Evolutionary conservation across 139 green algal genomes (phyloP), one percentile per base, ranked within the genome.

Genomic region (Diplosphaera chodatii): DNA sequence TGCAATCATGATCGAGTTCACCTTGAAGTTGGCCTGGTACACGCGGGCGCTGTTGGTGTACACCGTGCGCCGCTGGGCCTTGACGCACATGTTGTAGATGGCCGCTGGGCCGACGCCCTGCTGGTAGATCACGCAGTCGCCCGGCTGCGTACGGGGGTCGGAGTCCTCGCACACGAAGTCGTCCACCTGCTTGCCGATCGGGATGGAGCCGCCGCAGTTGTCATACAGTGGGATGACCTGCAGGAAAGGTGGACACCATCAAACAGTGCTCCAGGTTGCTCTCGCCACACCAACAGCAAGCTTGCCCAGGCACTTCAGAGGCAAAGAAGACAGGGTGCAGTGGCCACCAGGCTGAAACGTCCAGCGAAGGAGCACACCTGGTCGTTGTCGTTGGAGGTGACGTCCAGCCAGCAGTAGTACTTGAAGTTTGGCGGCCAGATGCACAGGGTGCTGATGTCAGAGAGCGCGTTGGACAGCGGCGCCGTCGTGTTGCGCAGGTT

Each of bases 391-490:
- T 59, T 25, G 10, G 48, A 59, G 48, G 48, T 59, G 10, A 59
- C 48, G 16, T 59, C 48, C 48, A 59, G 48, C 48, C 48, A 59
- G 48, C 48, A 59, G 48, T 59, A 59, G 48, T 59, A 59, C 48
- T 59, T 59, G 48, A 59, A 59, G 48, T 59, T 59, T 25, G 48
- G 48, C 48, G 48, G 48, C 48, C 48, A 59, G 48, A 59, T 59
- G 48, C 48, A 59, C 48, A 59, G 48, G 10, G 48, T 59, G 48
- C 18, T 25, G 48, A 59, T 59, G 48, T 59, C 48, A 18, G 48
- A 27, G 13, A 25, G 16, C 13, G 13, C 48, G 48, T 18, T 3
- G 48, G 13, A n/a, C 3, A 48, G 37, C 8, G 37, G 37, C 6
- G 8, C 16, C 10, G 48, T 59, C 13, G 18, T 18, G 48, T 59